Conservation (phyloP, 441 rosid genomes). For the Croton laevigatus region DNA sequence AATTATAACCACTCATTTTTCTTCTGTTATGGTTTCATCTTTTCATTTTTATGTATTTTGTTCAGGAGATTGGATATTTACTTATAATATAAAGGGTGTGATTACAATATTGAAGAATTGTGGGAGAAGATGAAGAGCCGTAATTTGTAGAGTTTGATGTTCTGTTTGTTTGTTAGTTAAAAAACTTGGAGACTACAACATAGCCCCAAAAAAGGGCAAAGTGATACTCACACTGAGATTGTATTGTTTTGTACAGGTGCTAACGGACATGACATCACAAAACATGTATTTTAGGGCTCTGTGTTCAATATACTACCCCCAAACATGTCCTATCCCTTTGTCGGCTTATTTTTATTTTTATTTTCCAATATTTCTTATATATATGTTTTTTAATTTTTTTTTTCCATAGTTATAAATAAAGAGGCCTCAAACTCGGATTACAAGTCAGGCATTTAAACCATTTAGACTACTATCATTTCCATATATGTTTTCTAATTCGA, state of each 20-base stretch:
- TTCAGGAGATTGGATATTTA: no score
- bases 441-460: no score
- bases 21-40: no score
- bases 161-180: no score
- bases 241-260: conserved; percentile 2
- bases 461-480: no score
- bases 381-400: conserved; percentile 3
- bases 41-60: no score
- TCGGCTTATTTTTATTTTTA: conserved; percentile 15
- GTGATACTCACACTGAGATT: neutral
- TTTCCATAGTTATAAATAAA: neutral
- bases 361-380: neutral
- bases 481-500: neutral
- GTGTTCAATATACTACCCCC: neutral
- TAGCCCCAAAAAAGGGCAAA: neutral
- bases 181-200: neutral
- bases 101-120: no score
- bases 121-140: no score
- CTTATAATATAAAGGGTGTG: no score
- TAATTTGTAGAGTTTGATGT: no score
- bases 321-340: conserved; percentile 21
- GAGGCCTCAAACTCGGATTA: no score
- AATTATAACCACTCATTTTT: no score
- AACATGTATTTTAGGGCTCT: conserved; percentile 15
- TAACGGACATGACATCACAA: conserved; percentile 24